phyloP scores from a whole-genome alignment of 2,329 filamentous ascomycete species.

The Diaporthe batatas region DNA sequence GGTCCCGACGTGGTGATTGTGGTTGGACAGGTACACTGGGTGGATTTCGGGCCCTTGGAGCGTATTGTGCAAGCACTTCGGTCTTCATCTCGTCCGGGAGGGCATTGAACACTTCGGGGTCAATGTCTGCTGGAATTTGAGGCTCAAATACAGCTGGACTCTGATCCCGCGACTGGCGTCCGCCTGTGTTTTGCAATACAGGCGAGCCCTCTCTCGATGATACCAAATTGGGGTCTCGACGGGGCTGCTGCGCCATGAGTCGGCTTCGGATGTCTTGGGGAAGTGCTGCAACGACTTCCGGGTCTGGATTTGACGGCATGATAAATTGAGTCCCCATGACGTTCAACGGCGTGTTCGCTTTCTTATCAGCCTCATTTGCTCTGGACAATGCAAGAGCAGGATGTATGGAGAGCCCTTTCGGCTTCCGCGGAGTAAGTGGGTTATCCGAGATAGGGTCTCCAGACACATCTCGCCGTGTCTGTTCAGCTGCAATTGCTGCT shows the following conservation, averaged over 20 bases:
- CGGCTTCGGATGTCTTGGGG: slow-evolving; percentile 85
- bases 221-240: slow-evolving; percentile 43
- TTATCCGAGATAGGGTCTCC: slow-evolving; percentile 69
- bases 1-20: slow-evolving; percentile 70
- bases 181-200: slow-evolving; percentile 12
- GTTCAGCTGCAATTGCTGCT: slow-evolving; percentile 47
- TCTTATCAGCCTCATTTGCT: slow-evolving; percentile 63
- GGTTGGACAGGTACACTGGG: slow-evolving; percentile 52
- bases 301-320: slow-evolving; percentile 85
- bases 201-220: slow-evolving; percentile 49
- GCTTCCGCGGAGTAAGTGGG: slow-evolving; percentile 66
- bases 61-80: slow-evolving; percentile 84
- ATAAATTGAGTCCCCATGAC: slow-evolving; percentile 92
- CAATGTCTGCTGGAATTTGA: slow-evolving; percentile 79
- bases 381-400: slow-evolving; percentile 66
- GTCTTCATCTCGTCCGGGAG: slow-evolving; percentile 88
- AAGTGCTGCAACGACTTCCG: slow-evolving; percentile 83
- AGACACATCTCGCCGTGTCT: slow-evolving; percentile 48
- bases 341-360: slow-evolving; percentile 79
- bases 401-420: slow-evolving; percentile 59
- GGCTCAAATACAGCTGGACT: slow-evolving; percentile 50
- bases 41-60: slow-evolving; percentile 48
- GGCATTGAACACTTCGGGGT: slow-evolving; percentile 85
- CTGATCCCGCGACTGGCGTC: slow-evolving; percentile 55
- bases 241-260: slow-evolving; percentile 71